Base-by-base conservation (phyloP, 2,329 filamentous ascomycete genomes). In the Pyricularia sp. region DNA sequence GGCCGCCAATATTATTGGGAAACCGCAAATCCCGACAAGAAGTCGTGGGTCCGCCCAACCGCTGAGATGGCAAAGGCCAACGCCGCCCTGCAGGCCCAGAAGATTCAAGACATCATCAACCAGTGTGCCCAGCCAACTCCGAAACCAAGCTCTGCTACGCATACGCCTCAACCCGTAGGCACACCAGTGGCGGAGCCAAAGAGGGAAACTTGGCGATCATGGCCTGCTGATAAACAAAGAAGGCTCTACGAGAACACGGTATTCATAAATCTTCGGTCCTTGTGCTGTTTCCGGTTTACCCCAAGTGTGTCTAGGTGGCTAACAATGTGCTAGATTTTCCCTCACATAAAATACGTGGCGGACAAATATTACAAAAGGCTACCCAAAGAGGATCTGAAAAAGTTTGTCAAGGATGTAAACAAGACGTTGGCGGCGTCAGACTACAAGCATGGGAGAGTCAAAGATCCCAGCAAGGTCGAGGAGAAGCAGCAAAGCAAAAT, bases 221-320 rank as follows among this genome's bases (percentile, higher is more conserved):
- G 90, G 36, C 83, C 90, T 1, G 77, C 88, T 73, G 94, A 97
- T 72, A 97, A 97, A 80, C 92, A 95, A 79, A 96, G 93, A 86
- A 97, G 93, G 81, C 84, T 97, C 2, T 98, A 97, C 75, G 94
- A 97, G 78, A 94, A 94, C 76, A 97, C 93, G 67, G 93, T 96
- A 84, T 78, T 92, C 82, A 31, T 11, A 36, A 7, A 2, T 25
- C 20, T 55, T n/a, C 9, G 42, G 20, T 20, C 50, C 65, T 61
- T 20, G 25, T 30, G 6, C 9, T 25, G 6, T 33, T 31, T 26
- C 23, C 66, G 10, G 61, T 9, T 65, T 42, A 17, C 42, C 25
- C 33, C 33, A 6, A 12, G 10, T 14, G 2, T 33, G 26, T 17
- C n/a, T n/a, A 9, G 42, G 7, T n/a, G 42, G 7, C 42, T 55